A percentile compares a stretch with the other conserved stretches of the same genome.
phyloP scores from a whole-genome alignment of 139 green algal species.

The Chlorella sp. region DNA sequence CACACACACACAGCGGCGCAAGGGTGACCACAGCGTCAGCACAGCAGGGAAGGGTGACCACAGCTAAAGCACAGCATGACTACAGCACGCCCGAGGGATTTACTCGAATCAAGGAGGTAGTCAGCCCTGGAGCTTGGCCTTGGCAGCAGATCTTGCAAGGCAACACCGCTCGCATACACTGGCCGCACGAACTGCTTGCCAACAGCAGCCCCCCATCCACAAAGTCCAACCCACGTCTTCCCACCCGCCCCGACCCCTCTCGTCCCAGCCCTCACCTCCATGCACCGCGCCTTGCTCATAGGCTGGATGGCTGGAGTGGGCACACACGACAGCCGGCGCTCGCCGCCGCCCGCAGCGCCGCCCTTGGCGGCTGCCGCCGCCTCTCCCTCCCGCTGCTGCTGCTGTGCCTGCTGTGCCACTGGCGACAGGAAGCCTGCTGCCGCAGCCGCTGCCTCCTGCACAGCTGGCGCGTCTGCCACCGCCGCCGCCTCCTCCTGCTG shows the following conservation, averaged over 20 bases:
- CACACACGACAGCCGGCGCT: neutral
- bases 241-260: too few species aligned
- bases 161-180: too few species aligned
- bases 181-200: too few species aligned
- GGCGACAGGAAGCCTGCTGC: neutral
- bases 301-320: neutral
- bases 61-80: too few species aligned
- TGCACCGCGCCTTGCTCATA: neutral
- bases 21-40: too few species aligned
- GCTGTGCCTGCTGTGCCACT: neutral
- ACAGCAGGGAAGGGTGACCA: too few species aligned
- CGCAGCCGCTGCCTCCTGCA: neutral
- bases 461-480: neutral
- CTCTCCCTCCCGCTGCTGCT: conserved; percentile 5
- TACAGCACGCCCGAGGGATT: too few species aligned
- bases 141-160: too few species aligned
- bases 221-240: too few species aligned
- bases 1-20: neutral
- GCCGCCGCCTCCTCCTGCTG: neutral
- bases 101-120: too few species aligned
- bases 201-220: too few species aligned
- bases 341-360: neutral
- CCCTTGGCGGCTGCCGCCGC: neutral
- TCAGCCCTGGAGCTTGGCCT: too few species aligned
- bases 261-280: neutral